Evolutionary conservation across 768 basidiomycete genomes (phyloP), one percentile per base, ranked within the genome.

Genomic region (Mycena venus): DNA sequence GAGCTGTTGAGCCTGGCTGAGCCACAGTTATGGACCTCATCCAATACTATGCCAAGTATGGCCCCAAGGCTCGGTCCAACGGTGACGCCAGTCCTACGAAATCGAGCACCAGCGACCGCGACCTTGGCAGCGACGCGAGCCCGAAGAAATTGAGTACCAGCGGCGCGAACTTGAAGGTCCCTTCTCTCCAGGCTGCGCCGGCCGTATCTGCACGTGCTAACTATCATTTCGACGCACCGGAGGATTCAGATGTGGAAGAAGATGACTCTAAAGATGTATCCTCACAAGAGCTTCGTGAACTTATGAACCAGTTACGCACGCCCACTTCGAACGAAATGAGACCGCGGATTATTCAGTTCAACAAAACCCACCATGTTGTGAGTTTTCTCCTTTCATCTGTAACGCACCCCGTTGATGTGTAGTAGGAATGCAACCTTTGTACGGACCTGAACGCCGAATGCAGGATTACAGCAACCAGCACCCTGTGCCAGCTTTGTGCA

Each of bases 161-260:
- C 21, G 7, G 14, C 19, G 53, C 14, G 56, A 34, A 21, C 12
- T 21, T n/a, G 32, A 55, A 55, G 53, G 27, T 23, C 56, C 11
- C 34, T 19, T 32, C 31, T 2, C 19, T 19, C 31, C 19, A 29
- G 19, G 31, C 29, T 14, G 9, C 11, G 5, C 27, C 31, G 29
- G 38, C 17, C 17, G 25, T 32, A 12, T 59, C 23, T 44, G 55
- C 0, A 19, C 55, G n/a, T 51, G 17, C 32, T 15, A 15, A 34
- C 7, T 21, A 42, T 31, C 25, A 23, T 4, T 44, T 44, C 19
- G 25, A 29, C 51, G 65, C 36, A 27, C 14, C 27, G 14, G 14
- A 14, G 14, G 72, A 62, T 4, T 73, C 72, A 11, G 72, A 73
- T 23, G 31, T 73, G 21, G 65, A 73, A 29, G 72, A 73, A 38